Conservation (phyloP, 768 basidiomycete genomes). For the Termitomyces sp. region DNA sequence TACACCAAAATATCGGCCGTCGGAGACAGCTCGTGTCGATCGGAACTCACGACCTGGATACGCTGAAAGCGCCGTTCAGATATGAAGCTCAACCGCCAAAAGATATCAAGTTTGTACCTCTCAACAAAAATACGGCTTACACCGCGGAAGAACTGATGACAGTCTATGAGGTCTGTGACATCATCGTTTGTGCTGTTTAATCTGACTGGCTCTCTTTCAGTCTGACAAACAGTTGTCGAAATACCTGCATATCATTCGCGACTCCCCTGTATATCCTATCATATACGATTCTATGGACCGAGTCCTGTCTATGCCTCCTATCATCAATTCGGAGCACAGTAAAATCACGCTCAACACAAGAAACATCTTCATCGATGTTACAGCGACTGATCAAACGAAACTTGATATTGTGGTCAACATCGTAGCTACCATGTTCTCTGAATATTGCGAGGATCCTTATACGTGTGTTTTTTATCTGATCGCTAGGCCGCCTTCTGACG, state of each 20-base stretch:
- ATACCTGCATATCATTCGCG: constrained; percentile 90
- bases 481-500: neutral
- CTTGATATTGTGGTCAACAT: constrained; percentile 95
- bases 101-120: constrained; percentile 86
- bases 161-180: constrained; percentile 73
- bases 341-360: constrained; percentile 93
- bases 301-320: constrained; percentile 96
- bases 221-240: constrained; percentile 86
- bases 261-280: constrained; percentile 95
- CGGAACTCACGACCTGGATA: constrained; percentile 96
- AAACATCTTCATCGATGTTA: constrained; percentile 96
- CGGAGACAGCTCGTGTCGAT: constrained; percentile 89
- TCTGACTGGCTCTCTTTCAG: constrained; percentile 33
- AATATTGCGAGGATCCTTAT: constrained; percentile 90
- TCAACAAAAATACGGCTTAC: constrained; percentile 74
- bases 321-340: constrained; percentile 96
- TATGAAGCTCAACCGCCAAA: constrained; percentile 80
- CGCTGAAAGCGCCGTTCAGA: constrained; percentile 80
- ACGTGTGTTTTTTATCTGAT: constrained; percentile 51
- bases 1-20: constrained; percentile 94
- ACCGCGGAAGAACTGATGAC: constrained; percentile 91
- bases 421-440: constrained; percentile 95
- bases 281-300: constrained; percentile 88
- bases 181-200: neutral
- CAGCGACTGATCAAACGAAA: constrained; percentile 95